Conservation (phyloP, 1,284 basidiomycete genomes). For the Gymnopus androsaceus region DNA sequence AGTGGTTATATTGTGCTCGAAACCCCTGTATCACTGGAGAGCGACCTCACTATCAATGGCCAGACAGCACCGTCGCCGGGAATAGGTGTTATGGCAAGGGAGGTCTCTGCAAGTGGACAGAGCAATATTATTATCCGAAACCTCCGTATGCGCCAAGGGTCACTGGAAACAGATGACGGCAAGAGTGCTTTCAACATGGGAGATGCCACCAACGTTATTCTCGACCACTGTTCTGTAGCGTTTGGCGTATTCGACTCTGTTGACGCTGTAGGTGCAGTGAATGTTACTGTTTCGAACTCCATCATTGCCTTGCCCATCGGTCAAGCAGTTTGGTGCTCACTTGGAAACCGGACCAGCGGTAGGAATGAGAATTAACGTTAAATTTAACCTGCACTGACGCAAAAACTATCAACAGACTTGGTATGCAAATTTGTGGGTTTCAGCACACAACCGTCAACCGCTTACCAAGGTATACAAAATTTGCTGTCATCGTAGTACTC, state of each 20-base stretch:
- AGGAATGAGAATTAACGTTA: too few species aligned
- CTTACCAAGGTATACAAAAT: too few species aligned
- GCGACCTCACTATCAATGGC: slow-evolving; percentile 22
- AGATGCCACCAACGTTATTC: slow-evolving; percentile 20
- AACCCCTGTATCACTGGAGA: slow-evolving; percentile 21
- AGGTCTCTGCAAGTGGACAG: slow-evolving; percentile 21
- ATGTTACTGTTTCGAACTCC: slow-evolving; percentile 23
- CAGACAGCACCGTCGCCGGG: slow-evolving; percentile 23
- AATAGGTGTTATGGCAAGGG: slow-evolving; percentile 23
- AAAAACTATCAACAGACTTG: too few species aligned
- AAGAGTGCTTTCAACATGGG: slow-evolving; percentile 25
- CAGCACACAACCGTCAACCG: slow-evolving; percentile 23
- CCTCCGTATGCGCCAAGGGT: slow-evolving; percentile 22
- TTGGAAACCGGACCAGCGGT: slow-evolving; percentile 24
- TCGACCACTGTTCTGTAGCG: slow-evolving; percentile 22
- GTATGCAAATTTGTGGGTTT: slow-evolving; percentile 24
- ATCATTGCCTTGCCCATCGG: slow-evolving; percentile 23
- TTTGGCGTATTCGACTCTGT: slow-evolving; percentile 22
- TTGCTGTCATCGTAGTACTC: too few species aligned
- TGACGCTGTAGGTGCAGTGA: slow-evolving; percentile 23
- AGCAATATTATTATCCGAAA: slow-evolving; percentile 24
- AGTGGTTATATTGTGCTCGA: slow-evolving; percentile 23
- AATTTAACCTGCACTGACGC: too few species aligned
- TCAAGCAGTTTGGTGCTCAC: slow-evolving; percentile 24
- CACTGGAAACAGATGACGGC: slow-evolving; percentile 20